phyloP scores from a whole-genome alignment of 371 early-diverging fungal species.

The Mucor saturninus region DNA sequence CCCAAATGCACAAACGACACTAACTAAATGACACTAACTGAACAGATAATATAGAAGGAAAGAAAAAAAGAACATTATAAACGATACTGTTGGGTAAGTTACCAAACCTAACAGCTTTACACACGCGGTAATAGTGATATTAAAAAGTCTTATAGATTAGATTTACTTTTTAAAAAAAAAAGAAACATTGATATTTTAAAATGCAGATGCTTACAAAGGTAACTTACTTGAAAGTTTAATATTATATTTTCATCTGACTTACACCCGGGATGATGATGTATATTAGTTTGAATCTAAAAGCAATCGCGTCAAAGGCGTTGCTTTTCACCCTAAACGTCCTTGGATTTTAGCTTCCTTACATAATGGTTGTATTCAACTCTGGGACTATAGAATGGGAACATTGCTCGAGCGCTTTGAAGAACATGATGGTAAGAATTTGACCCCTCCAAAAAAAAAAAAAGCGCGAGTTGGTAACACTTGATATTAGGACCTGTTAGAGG shows the following conservation, averaged over 20 bases:
- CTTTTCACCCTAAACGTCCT: constrained; percentile 98
- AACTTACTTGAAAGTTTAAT: constrained; percentile 6
- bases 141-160: neutral
- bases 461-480: neutral
- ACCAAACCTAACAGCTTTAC: no score
- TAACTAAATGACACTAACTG: no score
- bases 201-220: constrained; percentile 91
- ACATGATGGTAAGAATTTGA: constrained; percentile 85
- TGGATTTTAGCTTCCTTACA: constrained; percentile 98
- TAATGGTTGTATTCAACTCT: constrained; percentile 97
- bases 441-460: neutral
- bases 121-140: no score
- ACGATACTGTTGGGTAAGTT: no score
- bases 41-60: no score
- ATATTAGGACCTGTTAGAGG: constrained; percentile 95
- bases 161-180: neutral
- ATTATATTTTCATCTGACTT: neutral
- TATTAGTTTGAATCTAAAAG: constrained; percentile 97
- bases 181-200: constrained; percentile 25
- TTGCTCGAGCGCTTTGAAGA: constrained; percentile 96
- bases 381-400: constrained; percentile 99
- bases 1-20: no score
- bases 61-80: no score
- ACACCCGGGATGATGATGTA: constrained; percentile 4
- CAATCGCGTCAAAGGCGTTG: constrained; percentile 96